phyloP scores from a whole-genome alignment of 768 basidiomycete genomes.

The Panus rudis region DNA sequence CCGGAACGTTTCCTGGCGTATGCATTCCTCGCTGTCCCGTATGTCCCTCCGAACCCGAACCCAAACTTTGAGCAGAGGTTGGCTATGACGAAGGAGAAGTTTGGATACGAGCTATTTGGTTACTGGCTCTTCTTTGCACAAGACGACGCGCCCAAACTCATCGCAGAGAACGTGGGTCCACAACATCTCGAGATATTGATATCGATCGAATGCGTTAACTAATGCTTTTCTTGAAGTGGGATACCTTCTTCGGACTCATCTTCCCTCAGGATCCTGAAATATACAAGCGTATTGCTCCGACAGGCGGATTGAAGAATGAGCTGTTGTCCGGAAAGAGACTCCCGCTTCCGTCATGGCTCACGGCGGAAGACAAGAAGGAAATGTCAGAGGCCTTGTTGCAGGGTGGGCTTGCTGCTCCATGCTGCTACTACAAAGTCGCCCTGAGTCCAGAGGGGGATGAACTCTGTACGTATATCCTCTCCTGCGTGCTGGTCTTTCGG shows the following conservation, averaged over 20 bases:
- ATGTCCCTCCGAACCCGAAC: conserved; percentile 21
- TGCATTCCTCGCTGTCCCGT: conserved; percentile 30
- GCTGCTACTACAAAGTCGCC: conserved; percentile 32
- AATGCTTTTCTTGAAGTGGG: neutral
- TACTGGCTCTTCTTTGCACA: conserved; percentile 34
- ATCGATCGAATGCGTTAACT: conserved; percentile 22
- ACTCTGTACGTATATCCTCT: neutral
- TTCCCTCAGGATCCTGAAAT: conserved; percentile 28
- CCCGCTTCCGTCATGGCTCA: conserved; percentile 25
- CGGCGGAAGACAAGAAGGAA: conserved; percentile 25
- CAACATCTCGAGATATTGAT: neutral
- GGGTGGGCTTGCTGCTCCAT: conserved; percentile 27
- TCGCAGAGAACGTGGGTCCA: conserved; percentile 30
- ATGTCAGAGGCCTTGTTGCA: conserved; percentile 21
- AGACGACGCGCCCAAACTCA: conserved; percentile 24
- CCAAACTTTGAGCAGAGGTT: conserved; percentile 22
- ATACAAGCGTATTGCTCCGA: conserved; percentile 28
- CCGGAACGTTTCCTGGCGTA: conserved; percentile 36
- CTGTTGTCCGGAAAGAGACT: conserved; percentile 21
- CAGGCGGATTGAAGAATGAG: conserved; percentile 28
- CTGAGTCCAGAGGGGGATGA: neutral
- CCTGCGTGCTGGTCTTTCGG: conserved; percentile 14
- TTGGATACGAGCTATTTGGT: conserved; percentile 33
- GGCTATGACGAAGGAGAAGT: conserved; percentile 18
- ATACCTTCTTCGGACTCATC: conserved; percentile 26